Conservation (phyloP, 1,284 basidiomycete species). For the Bondarzewia mesenterica region DNA sequence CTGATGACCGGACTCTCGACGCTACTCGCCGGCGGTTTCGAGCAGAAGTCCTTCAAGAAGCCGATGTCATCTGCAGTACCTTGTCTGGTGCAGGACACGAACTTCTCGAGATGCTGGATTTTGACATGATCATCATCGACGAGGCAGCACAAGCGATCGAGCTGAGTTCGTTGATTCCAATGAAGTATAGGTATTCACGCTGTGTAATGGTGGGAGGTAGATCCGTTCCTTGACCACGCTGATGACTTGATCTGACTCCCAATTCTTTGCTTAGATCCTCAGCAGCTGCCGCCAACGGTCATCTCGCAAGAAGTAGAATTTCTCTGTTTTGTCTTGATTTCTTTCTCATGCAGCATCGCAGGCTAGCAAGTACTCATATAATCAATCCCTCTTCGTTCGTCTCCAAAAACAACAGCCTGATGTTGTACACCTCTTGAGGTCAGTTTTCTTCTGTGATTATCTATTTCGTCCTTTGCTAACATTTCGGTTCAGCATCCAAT, state of each 20-base stretch:
- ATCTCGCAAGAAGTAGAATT: constrained; percentile 69
- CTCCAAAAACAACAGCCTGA: constrained; percentile 75
- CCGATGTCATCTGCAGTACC: constrained; percentile 93
- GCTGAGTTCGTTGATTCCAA: constrained; percentile 91
- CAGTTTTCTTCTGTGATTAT: constrained; percentile 13
- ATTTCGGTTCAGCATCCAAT: constrained; percentile 72
- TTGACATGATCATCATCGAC: constrained; percentile 96
- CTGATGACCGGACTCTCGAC: constrained; percentile 69
- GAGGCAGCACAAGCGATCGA: constrained; percentile 98
- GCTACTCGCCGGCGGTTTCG: constrained; percentile 69
- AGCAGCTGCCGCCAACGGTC: constrained; percentile 96
- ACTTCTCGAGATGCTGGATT: constrained; percentile 75
- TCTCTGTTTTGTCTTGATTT: background rate
- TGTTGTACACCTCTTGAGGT: constrained; percentile 89
- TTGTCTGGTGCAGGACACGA: constrained; percentile 93
- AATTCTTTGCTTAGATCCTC: constrained; percentile 59
- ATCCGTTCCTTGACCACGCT: constrained; percentile 13
- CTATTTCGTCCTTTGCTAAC: constrained; percentile 3
- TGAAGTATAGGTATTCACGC: constrained; percentile 80
- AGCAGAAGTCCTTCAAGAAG: constrained; percentile 74
- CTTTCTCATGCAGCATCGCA: constrained; percentile 19
- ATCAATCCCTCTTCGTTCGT: constrained; percentile 91
- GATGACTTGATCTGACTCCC: background rate
- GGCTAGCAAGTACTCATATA: constrained; percentile 78
- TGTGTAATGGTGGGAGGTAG: constrained; percentile 93